These are phyloP conservation scores for Silene conica DNA, from an alignment of 148 eudicot species.

Conservation along the genomic window DNA sequence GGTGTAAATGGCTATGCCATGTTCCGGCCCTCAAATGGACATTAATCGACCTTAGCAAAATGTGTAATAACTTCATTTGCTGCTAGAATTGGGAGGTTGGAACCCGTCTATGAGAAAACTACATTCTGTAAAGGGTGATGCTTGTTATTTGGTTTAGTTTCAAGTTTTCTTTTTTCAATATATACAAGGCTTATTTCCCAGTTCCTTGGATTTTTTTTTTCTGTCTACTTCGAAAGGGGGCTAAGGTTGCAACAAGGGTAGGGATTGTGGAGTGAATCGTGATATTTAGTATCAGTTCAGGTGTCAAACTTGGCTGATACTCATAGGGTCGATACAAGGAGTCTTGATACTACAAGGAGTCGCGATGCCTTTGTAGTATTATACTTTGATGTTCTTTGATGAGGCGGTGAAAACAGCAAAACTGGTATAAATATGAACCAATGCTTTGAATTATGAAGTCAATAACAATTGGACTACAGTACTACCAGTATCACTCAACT, in stretches of 20 bases:
- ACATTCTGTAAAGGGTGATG: constrained; percentile 36
- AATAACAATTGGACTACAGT: too few relatives aligned
- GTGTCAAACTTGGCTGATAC: background rate
- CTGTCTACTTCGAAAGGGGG: background rate
- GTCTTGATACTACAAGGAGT: background rate
- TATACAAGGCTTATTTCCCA: constrained; percentile 24
- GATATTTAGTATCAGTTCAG: background rate
- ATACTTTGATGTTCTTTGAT: too few relatives aligned
- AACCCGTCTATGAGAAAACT: constrained; percentile 23
- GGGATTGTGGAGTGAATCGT: background rate
- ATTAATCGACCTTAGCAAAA: constrained; percentile 28
- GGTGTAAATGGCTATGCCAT: constrained; percentile 63
- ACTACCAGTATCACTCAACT: too few relatives aligned
- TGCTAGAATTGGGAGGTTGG: constrained; percentile 27
- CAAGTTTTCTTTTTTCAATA: constrained; percentile 14
- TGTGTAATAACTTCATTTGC: constrained; percentile 29
- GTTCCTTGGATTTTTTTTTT: constrained; percentile 1
- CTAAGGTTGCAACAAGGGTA: background rate
- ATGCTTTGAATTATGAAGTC: background rate
- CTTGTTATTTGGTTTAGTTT: constrained; percentile 27
- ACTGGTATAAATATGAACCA: background rate
- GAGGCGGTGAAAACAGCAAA: background rate
- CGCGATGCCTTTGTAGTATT: background rate
- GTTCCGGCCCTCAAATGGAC: constrained; percentile 81
- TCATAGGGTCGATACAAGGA: background rate